Evolutionary conservation across 352 stramenopile species (phyloP).

Genomic region (Pythium apleroticum): DNA sequence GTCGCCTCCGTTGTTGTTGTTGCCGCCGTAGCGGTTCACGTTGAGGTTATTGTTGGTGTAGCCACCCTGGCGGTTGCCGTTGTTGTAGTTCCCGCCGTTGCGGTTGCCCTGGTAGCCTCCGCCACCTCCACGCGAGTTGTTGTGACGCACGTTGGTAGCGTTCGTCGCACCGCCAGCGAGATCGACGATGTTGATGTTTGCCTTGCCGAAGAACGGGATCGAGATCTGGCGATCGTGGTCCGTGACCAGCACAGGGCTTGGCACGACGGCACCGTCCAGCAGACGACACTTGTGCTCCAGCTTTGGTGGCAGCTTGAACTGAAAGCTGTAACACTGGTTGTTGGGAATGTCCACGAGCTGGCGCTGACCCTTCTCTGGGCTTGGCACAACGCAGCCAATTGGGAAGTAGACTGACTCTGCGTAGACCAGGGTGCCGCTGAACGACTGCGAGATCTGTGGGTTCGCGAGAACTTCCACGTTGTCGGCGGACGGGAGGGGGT

Average conservation of each 20-base stretch:
- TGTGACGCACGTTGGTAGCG: slow-evolving; percentile 62
- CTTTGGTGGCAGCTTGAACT: slow-evolving; percentile 64
- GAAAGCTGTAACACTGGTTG: slow-evolving; percentile 87
- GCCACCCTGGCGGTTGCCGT: slow-evolving; percentile 39
- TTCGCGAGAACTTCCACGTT: slow-evolving; percentile 42
- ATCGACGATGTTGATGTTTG: slow-evolving; percentile 86
- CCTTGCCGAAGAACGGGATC: slow-evolving; percentile 81
- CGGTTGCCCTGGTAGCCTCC: slow-evolving; percentile 26
- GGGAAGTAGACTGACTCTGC: slow-evolving; percentile 74
- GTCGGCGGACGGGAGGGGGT: slow-evolving; percentile 42
- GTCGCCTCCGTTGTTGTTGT: slow-evolving; percentile 27
- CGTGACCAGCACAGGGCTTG: slow-evolving; percentile 47
- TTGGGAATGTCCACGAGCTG: slow-evolving; percentile 78
- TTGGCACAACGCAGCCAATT: slow-evolving; percentile 71
- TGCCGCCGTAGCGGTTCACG: slow-evolving; percentile 49
- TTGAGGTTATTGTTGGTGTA: slow-evolving; percentile 61
- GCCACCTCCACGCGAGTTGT: slow-evolving; percentile 39
- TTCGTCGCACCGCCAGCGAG: slow-evolving; percentile 51
- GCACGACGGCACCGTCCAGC: slow-evolving; percentile 47
- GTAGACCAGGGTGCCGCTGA: slow-evolving; percentile 73
- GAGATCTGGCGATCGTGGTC: slow-evolving; percentile 65
- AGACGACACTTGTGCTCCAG: slow-evolving; percentile 54
- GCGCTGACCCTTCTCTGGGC: slow-evolving; percentile 69
- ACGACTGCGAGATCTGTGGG: slow-evolving; percentile 56
- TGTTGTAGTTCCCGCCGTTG: slow-evolving; percentile 30